phyloP scores from a whole-genome alignment of 2,329 filamentous ascomycete species.

The Drechslerella coelobrocha region DNA sequence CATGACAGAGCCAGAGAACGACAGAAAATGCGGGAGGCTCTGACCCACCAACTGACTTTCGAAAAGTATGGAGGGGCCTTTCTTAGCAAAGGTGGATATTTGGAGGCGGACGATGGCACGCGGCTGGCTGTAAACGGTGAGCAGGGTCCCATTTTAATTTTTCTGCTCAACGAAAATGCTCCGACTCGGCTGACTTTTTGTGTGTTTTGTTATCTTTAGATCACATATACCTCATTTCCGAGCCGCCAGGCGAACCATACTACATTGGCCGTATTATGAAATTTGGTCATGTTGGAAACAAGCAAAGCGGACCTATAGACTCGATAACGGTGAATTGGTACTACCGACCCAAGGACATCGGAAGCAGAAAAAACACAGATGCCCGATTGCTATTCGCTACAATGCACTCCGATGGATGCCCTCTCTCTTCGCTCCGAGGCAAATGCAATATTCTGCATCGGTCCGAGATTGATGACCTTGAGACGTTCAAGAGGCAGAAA shows the following conservation, averaged over 20 bases:
- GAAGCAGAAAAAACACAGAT: slow-evolving; percentile 81
- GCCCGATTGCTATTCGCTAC: slow-evolving; percentile 91
- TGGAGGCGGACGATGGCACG: slow-evolving; percentile 90
- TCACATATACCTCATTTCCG: slow-evolving; percentile 94
- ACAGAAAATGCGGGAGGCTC: slow-evolving; percentile 61
- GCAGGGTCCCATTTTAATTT: slow-evolving; percentile 56
- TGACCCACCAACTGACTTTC: slow-evolving; percentile 90
- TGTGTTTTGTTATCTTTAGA: slow-evolving; percentile 60
- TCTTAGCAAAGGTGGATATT: slow-evolving; percentile 72
- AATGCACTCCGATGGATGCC: slow-evolving; percentile 97
- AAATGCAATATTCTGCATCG: slow-evolving; percentile 91
- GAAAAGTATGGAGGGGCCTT: slow-evolving; percentile 69
- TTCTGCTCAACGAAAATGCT: slow-evolving; percentile 7
- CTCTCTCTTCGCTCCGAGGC: slow-evolving; percentile 87
- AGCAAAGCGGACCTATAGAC: slow-evolving; percentile 76
- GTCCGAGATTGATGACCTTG: slow-evolving; percentile 80
- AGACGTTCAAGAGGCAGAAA: slow-evolving; percentile 80
- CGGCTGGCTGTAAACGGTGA: slow-evolving; percentile 83
- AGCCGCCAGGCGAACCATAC: slow-evolving; percentile 96
- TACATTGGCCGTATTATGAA: slow-evolving; percentile 99
- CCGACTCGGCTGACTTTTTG: slow-evolving; percentile 8
- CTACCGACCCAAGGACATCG: slow-evolving; percentile 94
- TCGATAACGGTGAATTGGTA: slow-evolving; percentile 96
- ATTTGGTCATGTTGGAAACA: slow-evolving; percentile 83
- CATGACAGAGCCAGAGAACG: slow-evolving; percentile 55